These are phyloP conservation scores for Pouteria campechiana DNA, from an alignment of 179 eudicot species.

Conservation along the genomic window DNA sequence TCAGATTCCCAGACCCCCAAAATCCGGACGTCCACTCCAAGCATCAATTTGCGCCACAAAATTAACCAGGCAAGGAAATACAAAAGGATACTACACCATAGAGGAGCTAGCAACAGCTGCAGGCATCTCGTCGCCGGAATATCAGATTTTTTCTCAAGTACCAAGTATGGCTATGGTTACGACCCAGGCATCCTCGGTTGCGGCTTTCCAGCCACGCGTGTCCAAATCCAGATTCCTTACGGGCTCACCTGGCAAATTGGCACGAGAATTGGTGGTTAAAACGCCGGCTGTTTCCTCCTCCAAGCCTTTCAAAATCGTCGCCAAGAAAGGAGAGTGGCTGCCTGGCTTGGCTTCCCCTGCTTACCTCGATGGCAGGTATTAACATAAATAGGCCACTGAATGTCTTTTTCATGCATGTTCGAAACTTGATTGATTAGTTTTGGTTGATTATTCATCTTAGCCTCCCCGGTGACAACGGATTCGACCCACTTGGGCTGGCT, in stretches of 20 bases:
- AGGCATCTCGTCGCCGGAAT: slow-evolving; percentile 11
- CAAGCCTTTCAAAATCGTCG: slow-evolving; percentile 56
- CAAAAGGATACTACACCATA: no score
- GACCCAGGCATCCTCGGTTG: slow-evolving; percentile 73
- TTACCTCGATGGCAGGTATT: slow-evolving; percentile 79
- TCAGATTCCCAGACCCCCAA: no score
- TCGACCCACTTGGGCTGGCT: slow-evolving; percentile 85
- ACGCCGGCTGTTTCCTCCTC: slow-evolving; percentile 23
- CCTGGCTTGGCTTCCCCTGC: slow-evolving; percentile 86
- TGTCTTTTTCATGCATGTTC: no score
- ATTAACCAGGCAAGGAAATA: no score
- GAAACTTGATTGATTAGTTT: not conserved
- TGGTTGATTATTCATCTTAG: slow-evolving; percentile 30
- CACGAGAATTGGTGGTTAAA: slow-evolving; percentile 31
- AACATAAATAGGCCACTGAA: no score
- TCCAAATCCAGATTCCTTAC: slow-evolving; percentile 51
- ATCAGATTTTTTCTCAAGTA: not conserved
- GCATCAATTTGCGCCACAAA: no score
- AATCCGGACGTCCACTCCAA: no score
- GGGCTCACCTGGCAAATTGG: slow-evolving; percentile 52
- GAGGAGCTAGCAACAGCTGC: no score
- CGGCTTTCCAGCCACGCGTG: slow-evolving; percentile 65
- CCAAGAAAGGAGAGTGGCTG: slow-evolving; percentile 97
- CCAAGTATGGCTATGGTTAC: slow-evolving; percentile 63
- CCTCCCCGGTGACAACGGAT: slow-evolving; percentile 96